These are phyloP conservation scores for Lentinus tigrinus DNA, from an alignment of 768 basidiomycete species.

Conservation along the genomic window DNA sequence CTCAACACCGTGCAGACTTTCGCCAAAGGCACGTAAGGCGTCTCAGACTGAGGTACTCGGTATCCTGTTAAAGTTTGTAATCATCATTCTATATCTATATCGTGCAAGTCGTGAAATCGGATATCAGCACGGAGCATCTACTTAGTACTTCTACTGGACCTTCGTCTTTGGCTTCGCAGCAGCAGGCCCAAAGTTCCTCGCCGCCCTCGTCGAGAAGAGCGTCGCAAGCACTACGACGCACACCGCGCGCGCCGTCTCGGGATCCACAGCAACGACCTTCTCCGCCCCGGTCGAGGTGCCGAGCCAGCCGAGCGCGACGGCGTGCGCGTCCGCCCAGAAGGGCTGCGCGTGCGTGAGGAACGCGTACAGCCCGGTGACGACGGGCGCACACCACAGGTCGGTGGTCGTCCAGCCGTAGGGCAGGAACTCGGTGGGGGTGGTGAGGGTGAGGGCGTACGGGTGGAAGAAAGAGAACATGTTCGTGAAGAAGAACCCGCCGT, in stretches of 20 bases:
- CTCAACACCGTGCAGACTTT: too few relatives aligned
- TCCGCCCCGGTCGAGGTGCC: conserved; percentile 36
- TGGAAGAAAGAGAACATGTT: conserved; percentile 75
- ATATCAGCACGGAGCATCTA: too few relatives aligned
- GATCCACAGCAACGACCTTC: conserved; percentile 50
- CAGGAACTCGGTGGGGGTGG: conserved; percentile 77
- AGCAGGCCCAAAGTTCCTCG: conserved; percentile 54
- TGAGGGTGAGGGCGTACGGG: conserved; percentile 63
- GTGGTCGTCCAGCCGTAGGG: conserved; percentile 84
- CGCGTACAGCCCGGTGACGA: conserved; percentile 75
- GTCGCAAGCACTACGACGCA: conserved; percentile 65
- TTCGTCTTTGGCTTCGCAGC: conserved; percentile 16
- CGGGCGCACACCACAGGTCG: conserved; percentile 84
- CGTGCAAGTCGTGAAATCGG: too few relatives aligned
- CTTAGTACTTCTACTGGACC: conserved; percentile 15
- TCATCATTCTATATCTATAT: too few relatives aligned
- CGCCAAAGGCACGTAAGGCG: too few relatives aligned
- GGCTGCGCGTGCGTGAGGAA: conserved; percentile 86
- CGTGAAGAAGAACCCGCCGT: conserved; percentile 78
- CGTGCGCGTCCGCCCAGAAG: conserved; percentile 68
- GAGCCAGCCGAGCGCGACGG: conserved; percentile 44
- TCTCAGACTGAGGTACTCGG: too few relatives aligned
- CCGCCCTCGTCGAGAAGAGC: conserved; percentile 62
- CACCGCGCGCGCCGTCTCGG: conserved; percentile 65
- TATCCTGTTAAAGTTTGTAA: too few relatives aligned